These are phyloP conservation scores for Penicillium antarcticum DNA, from an alignment of 495 filamentous ascomycete genomes.

Conservation along the genomic window DNA sequence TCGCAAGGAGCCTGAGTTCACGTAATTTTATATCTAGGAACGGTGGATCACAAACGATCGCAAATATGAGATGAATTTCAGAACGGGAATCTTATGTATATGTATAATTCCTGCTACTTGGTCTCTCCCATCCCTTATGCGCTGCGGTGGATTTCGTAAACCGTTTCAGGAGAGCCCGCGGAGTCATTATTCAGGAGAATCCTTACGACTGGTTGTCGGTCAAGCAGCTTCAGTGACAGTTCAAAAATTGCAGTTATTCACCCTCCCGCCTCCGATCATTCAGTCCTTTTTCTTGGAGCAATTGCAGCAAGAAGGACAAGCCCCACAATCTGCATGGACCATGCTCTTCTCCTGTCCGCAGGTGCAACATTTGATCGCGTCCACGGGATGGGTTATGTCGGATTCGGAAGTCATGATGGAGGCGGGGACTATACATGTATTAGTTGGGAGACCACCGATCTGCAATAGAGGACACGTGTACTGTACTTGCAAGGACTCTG, in stretches of 20 bases:
- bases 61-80: slow-evolving; percentile 11
- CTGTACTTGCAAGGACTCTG: neutral
- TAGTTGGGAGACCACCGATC: neutral
- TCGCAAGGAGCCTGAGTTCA: slow-evolving; percentile 19
- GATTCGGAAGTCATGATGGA: slow-evolving; percentile 3
- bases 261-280: slow-evolving; percentile 1
- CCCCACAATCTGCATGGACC: neutral
- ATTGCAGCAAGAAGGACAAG: neutral
- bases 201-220: slow-evolving; percentile 7
- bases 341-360: slow-evolving; percentile 1
- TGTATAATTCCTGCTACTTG: slow-evolving; percentile 4
- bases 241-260: slow-evolving; percentile 9
- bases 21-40: slow-evolving; percentile 4
- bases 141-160: slow-evolving; percentile 1
- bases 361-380: slow-evolving; percentile 5
- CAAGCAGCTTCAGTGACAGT: slow-evolving; percentile 15
- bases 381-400: slow-evolving; percentile 3
- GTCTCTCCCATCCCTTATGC: neutral
- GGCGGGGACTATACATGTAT: slow-evolving; percentile 5
- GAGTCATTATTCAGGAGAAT: neutral
- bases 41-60: slow-evolving; percentile 5
- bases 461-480: neutral
- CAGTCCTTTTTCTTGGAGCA: slow-evolving; percentile 2
- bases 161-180: neutral
- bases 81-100: slow-evolving; percentile 8